Evolutionary conservation across 2,329 filamentous ascomycete species (phyloP).

Genomic region (Alternaria tenuissima): DNA sequence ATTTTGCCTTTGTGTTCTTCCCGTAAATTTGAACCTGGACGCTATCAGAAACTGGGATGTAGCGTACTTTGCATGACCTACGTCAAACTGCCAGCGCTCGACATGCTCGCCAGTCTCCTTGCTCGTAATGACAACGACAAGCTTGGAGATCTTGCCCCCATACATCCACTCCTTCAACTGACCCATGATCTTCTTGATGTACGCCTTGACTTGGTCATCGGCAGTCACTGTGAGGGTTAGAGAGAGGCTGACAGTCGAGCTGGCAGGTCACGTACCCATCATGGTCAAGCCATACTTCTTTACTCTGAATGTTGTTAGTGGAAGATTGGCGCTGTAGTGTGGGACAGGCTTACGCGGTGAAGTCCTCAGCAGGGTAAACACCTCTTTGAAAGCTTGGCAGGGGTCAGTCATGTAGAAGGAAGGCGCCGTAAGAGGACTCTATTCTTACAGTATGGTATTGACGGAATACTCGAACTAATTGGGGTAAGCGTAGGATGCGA

Average conservation of each 20-base stretch:
- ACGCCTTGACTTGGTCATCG: constrained; percentile 97
- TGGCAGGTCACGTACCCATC: constrained; percentile 68
- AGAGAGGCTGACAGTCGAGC: background rate
- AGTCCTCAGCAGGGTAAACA: constrained; percentile 92
- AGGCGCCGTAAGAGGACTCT: no score
- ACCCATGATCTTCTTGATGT: constrained; percentile 99
- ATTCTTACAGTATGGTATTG: constrained; percentile 85
- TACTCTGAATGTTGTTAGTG: constrained; percentile 63
- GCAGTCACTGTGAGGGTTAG: constrained; percentile 71
- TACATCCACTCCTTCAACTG: constrained; percentile 99
- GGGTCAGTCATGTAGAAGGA: constrained; percentile 23
- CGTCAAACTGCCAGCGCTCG: constrained; percentile 98
- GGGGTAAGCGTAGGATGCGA: constrained; percentile 21
- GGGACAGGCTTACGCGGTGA: constrained; percentile 73
- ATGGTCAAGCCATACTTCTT: constrained; percentile 99
- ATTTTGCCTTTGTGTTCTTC: constrained; percentile 59
- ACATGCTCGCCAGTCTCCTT: constrained; percentile 97
- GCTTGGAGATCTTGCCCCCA: constrained; percentile 93
- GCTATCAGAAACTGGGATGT: constrained; percentile 40
- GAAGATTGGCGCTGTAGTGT: background rate
- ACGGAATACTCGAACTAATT: constrained; percentile 93
- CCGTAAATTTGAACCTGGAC: constrained; percentile 66
- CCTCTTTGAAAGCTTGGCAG: constrained; percentile 77
- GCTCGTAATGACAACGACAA: constrained; percentile 95
- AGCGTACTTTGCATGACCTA: constrained; percentile 53